Percentiles rank a stretch among this genome's conserved stretches.
These are phyloP conservation scores for Globisporangium sylvaticum DNA, from an alignment of 352 stramenopile species.

Conservation along the genomic window DNA sequence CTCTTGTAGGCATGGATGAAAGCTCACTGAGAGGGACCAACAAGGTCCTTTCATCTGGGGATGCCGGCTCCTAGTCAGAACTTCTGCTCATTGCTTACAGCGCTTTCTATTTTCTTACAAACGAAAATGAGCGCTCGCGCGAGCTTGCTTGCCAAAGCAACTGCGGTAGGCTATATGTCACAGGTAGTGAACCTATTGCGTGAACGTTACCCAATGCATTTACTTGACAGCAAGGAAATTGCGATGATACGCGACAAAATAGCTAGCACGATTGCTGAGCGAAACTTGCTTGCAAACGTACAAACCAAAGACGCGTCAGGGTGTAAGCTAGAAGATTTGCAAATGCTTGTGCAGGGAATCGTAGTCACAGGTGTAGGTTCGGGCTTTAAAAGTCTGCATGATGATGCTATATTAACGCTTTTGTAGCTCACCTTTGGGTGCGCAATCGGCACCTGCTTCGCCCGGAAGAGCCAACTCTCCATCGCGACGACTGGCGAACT, in stretches of 20 bases:
- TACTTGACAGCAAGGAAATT: slow-evolving; percentile 12
- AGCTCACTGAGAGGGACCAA: background rate
- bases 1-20: background rate
- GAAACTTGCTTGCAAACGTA: slow-evolving; percentile 18
- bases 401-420: too few relatives aligned
- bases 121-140: background rate
- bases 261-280: slow-evolving; percentile 15
- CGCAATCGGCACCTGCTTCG: too few relatives aligned
- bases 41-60: background rate
- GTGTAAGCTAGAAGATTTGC: slow-evolving; percentile 19
- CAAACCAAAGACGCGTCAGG: slow-evolving; percentile 19
- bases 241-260: slow-evolving; percentile 24
- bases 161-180: background rate
- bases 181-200: slow-evolving; percentile 11
- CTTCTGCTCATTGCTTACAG: background rate
- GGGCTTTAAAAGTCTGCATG: background rate
- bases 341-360: slow-evolving; percentile 3
- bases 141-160: background rate
- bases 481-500: background rate
- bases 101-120: background rate
- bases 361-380: background rate
- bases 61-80: background rate
- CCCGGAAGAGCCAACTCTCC: background rate
- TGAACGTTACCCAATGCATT: slow-evolving; percentile 3
- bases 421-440: too few relatives aligned